Evolutionary conservation across 805 yeast species (phyloP).

Genomic region (Cyberlindnera suaveolens): DNA sequence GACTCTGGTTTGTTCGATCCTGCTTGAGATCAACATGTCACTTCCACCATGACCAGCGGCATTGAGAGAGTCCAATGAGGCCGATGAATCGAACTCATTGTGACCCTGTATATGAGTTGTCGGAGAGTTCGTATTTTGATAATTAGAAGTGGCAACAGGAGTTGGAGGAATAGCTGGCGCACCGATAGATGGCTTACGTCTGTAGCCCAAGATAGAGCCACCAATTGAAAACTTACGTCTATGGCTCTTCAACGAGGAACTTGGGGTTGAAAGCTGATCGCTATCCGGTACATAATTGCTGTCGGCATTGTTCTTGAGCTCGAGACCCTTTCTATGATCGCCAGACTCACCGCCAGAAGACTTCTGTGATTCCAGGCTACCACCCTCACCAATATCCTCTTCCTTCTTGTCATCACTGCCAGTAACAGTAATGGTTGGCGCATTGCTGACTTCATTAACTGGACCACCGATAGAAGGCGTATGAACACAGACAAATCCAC

Average conservation of each 20-base stretch:
- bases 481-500: constrained; percentile 86
- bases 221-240: constrained; percentile 63
- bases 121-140: constrained; percentile 25
- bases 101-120: constrained; percentile 24
- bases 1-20: constrained; percentile 42
- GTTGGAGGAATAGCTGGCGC: constrained; percentile 44
- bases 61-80: constrained; percentile 58
- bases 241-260: constrained; percentile 33
- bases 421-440: background rate
- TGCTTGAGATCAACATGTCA: constrained; percentile 53
- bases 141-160: constrained; percentile 40
- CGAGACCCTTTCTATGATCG: constrained; percentile 1
- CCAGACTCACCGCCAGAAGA: constrained; percentile 8
- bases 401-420: constrained; percentile 1
- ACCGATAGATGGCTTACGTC: constrained; percentile 34
- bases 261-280: constrained; percentile 19
- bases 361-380: constrained; percentile 10
- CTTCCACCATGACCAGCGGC: constrained; percentile 37
- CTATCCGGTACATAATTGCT: constrained; percentile 14
- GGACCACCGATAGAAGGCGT: constrained; percentile 36
- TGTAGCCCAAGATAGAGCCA: constrained; percentile 43
- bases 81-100: constrained; percentile 35
- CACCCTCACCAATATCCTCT: constrained; percentile 3
- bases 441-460: background rate
- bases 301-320: constrained; percentile 8